Conservation (phyloP, 352 stramenopile species). For the Aphanomyces stellatus region DNA sequence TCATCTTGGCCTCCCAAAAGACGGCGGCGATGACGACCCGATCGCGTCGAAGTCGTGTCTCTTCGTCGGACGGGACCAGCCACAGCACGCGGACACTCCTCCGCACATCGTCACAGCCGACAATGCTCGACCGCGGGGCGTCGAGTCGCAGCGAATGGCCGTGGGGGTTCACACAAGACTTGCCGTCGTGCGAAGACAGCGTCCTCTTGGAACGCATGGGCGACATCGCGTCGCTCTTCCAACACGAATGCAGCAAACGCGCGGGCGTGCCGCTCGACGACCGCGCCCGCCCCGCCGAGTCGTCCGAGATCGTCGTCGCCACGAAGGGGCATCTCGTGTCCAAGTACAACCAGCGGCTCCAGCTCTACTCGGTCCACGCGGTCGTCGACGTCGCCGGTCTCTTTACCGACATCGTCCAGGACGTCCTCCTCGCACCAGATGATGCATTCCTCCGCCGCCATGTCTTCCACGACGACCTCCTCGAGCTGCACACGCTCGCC, state of each 20-base stretch:
- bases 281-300: not conserved
- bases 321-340: not conserved
- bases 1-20: too few relatives aligned
- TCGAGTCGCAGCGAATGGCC: constrained; percentile 5
- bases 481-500: not conserved
- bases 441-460: constrained; percentile 1
- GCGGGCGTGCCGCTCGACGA: not conserved
- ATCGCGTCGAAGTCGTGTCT: too few relatives aligned
- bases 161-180: constrained; percentile 8
- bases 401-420: not conserved
- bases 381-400: not conserved
- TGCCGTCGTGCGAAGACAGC: not conserved
- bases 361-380: constrained; percentile 7
- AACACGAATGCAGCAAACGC: constrained; percentile 1
- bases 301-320: not conserved
- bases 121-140: not conserved
- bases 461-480: constrained; percentile 3
- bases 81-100: too few relatives aligned
- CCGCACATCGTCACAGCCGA: too few relatives aligned
- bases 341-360: constrained; percentile 16
- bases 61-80: too few relatives aligned
- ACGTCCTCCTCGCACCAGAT: not conserved
- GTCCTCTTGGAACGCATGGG: not conserved
- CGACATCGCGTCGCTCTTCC: not conserved
- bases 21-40: too few relatives aligned